phyloP scores from a whole-genome alignment of 345 rosid genomes.

The Lepidium aucheri region DNA sequence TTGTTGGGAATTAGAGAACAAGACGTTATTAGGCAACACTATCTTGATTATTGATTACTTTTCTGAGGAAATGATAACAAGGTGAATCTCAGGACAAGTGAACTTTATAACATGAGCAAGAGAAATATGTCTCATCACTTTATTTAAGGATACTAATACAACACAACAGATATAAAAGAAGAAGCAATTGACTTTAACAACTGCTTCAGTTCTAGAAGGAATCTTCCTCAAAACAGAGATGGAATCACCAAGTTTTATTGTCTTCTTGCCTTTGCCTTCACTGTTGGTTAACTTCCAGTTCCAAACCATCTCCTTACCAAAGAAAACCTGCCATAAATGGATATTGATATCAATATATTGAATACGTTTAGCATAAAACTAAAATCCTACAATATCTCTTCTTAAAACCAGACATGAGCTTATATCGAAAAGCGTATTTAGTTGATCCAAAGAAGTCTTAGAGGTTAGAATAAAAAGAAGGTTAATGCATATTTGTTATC shows the following conservation, averaged over 20 bases:
- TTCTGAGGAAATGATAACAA: background rate
- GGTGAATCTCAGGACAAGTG: background rate
- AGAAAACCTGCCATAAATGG: slow-evolving; percentile 52
- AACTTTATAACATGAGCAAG: background rate
- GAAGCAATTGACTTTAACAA: slow-evolving; percentile 30
- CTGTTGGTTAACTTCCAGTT: slow-evolving; percentile 32
- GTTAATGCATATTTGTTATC: background rate
- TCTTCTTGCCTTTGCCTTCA: slow-evolving; percentile 38
- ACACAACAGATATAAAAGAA: background rate
- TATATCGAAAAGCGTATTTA: slow-evolving; percentile 44
- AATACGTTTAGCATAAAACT: background rate
- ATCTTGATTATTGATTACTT: too few relatives aligned
- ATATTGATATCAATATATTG: background rate
- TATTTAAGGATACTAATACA: background rate
- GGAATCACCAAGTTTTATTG: too few relatives aligned
- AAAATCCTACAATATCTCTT: background rate
- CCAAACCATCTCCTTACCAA: slow-evolving; percentile 81
- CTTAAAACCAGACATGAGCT: background rate
- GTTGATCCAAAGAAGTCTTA: slow-evolving; percentile 72
- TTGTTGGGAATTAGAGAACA: too few relatives aligned
- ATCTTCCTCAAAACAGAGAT: slow-evolving; percentile 42
- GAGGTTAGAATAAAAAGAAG: background rate
- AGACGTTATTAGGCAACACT: too few relatives aligned
- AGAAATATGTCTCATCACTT: background rate
- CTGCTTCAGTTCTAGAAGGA: slow-evolving; percentile 67